Conservation (phyloP, 305 asterid species). For the Rubia balearica region DNA sequence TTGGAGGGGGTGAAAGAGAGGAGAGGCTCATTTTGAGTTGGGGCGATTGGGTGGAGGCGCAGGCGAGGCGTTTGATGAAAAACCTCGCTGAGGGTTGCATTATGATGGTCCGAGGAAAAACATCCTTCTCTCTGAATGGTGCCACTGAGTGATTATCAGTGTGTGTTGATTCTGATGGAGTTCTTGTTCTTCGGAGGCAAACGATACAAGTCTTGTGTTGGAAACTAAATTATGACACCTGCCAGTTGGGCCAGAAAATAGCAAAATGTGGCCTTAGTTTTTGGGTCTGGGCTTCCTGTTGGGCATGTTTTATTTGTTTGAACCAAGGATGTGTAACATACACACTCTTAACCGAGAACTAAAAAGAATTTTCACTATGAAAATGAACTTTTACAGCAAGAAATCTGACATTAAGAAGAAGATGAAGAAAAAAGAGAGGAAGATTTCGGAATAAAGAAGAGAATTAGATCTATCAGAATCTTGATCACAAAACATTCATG, state of each 20-base stretch:
- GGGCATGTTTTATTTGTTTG: too few species aligned
- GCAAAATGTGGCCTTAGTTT: not conserved
- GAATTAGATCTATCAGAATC: too few species aligned
- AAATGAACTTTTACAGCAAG: too few species aligned
- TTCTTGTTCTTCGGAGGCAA: not conserved
- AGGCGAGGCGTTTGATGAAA: constrained; percentile 50
- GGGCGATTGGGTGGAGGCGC: constrained; percentile 20
- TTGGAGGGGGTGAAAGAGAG: constrained; percentile 23
- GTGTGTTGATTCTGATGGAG: not conserved
- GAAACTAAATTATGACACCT: not conserved
- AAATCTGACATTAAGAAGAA: too few species aligned
- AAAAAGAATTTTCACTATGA: too few species aligned
- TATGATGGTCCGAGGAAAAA: constrained; percentile 13
- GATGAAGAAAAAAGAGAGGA: too few species aligned
- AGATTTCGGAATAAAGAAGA: too few species aligned
- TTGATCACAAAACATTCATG: too few species aligned
- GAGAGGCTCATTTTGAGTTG: constrained; percentile 16
- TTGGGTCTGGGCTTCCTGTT: not conserved
- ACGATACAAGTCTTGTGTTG: not conserved
- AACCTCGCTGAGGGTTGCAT: constrained; percentile 33
- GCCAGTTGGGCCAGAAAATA: not conserved
- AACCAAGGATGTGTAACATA: too few species aligned
- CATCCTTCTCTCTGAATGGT: constrained; percentile 7
- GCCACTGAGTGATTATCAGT: not conserved
- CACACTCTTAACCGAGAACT: too few species aligned